Conservation (phyloP, 202 grass and related monocot species). For the Miscanthus sacchariflorus region DNA sequence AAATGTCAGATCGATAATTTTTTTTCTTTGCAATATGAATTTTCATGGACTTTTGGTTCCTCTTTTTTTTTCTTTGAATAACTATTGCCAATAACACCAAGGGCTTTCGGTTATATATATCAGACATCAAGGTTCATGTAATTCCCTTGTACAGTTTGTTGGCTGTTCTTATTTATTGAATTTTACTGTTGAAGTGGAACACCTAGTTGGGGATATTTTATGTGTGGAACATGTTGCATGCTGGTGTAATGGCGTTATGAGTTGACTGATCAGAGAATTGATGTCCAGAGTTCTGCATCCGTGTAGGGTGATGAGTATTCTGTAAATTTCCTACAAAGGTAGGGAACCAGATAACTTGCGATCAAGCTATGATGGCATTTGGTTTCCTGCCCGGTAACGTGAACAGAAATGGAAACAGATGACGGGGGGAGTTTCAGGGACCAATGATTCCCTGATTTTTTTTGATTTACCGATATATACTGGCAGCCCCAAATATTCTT, state of each 20-base stretch:
- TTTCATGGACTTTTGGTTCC: slow-evolving; percentile 25
- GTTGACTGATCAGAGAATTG: neutral
- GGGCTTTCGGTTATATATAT: neutral
- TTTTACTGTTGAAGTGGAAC: neutral
- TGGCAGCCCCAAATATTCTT: no score
- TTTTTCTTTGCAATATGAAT: slow-evolving; percentile 9
- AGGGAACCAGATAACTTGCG: neutral
- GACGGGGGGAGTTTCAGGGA: no score
- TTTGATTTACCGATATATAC: no score
- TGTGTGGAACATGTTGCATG: neutral
- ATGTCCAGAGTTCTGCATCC: neutral
- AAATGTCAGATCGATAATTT: slow-evolving; percentile 29
- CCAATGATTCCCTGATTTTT: no score
- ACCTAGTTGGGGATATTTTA: neutral
- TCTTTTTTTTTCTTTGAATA: neutral
- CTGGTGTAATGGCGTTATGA: neutral
- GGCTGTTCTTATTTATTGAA: neutral
- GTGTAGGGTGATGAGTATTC: neutral
- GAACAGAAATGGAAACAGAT: no score
- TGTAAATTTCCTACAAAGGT: neutral
- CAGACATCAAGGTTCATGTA: neutral
- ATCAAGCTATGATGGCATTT: neutral
- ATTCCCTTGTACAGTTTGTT: neutral
- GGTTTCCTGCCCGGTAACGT: no score
- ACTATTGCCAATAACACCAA: slow-evolving; percentile 9